Evolutionary conservation across 2,329 filamentous ascomycete genomes (phyloP), one percentile per base, ranked within the genome.

Genomic region (Paraphaeosphaeria minitans): DNA sequence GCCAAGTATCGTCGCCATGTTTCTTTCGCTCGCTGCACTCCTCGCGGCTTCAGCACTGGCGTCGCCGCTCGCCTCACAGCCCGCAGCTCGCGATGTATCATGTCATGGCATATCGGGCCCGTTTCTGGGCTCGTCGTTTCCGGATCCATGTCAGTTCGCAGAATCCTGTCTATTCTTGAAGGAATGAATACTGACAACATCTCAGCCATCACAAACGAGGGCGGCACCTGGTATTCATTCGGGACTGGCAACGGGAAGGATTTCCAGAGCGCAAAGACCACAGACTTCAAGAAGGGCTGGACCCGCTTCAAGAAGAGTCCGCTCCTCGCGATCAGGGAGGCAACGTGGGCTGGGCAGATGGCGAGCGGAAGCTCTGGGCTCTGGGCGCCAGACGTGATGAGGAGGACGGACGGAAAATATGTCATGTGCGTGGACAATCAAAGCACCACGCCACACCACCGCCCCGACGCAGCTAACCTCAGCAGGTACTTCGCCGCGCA

Each of bases 401-500:
- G 50, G n/a, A 42, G 50, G 19, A 31, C 14, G 21, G 48, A 50
- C 16, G 48, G 48, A 4, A 31, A 39, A 48, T 48, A 54, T n/a
- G 29, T 45, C 10, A 37, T 37, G 41, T 45, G 16, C 27, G 29
- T 54, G 10, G n/a, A n/a, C n/a, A n/a, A n/a, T n/a, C n/a, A n/a
- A n/a, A n/a, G n/a, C n/a, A n/a, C n/a, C n/a, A n/a, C n/a, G n/a
- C n/a, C n/a, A n/a, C n/a, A n/a, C n/a, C n/a, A n/a, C n/a, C n/a
- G n/a, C n/a, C n/a, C n/a, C n/a, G n/a, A n/a, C n/a, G n/a, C n/a
- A n/a, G n/a, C n/a, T n/a, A n/a, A n/a, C n/a, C n/a, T n/a, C n/a
- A n/a, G 1, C 33, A 56, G 43, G 53, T 56, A 56, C 45, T 56
- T 56, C n/a, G 43, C 53, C 12, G 53, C 53, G 8, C 24, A 56